Percentiles rank a stretch among this genome's conserved stretches.
Evolutionary conservation across 1,284 basidiomycete species (phyloP).

Genomic region (Papiliotrema flavescens): DNA sequence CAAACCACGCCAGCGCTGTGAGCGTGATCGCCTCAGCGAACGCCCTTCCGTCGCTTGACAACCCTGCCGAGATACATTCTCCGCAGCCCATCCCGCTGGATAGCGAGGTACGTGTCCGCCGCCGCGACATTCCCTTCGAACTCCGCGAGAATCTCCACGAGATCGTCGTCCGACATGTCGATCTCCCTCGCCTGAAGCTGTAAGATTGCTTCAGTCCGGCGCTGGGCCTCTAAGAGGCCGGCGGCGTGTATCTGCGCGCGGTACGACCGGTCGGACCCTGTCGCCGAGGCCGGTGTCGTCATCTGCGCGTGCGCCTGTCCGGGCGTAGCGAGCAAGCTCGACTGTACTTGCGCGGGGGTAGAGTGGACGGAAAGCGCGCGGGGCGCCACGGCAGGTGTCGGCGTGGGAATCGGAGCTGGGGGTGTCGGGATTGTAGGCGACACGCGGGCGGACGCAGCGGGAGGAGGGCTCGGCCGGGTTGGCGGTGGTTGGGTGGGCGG

Average conservation of each 20-base stretch:
- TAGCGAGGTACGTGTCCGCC: conserved; percentile 40
- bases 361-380: no score
- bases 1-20: no score
- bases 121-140: conserved; percentile 35
- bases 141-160: conserved; percentile 33
- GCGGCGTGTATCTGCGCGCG: conserved; percentile 13
- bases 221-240: conserved; percentile 26
- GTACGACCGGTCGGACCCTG: not conserved
- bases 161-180: conserved; percentile 33
- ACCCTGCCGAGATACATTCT: conserved; percentile 24
- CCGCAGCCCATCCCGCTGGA: conserved; percentile 21
- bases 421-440: not conserved
- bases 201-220: conserved; percentile 35
- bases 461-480: conserved; percentile 3
- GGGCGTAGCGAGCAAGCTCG: no score
- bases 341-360: no score
- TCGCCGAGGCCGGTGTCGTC: no score
- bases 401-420: not conserved
- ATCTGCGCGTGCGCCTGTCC: no score
- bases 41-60: conserved; percentile 9
- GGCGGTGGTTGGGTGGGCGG: conserved; percentile 1
- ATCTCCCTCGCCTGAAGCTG: conserved; percentile 28
- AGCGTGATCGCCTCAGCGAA: no score
- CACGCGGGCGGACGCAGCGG: not conserved
- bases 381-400: no score